Evolutionary conservation across 768 basidiomycete genomes (phyloP), one percentile per base, ranked within the genome.

Genomic region (Rhodosporidiobolus odoratus): DNA sequence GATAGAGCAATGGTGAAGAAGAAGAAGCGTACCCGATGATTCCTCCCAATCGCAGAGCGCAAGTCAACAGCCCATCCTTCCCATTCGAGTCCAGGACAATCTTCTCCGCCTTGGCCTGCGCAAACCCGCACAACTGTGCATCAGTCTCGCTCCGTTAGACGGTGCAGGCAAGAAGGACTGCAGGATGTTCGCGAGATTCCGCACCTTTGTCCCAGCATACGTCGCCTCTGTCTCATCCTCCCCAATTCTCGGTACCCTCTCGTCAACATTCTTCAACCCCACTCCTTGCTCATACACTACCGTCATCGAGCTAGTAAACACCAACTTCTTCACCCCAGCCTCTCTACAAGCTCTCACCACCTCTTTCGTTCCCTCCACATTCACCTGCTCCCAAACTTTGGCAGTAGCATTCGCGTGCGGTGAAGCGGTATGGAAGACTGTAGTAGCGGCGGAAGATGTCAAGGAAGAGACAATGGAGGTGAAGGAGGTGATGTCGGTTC

Each of bases 361-460:
- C 1, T 89, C 85, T 74, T 85, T 85, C 2, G 93, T 95, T 15
- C 93, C 95, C 35, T 90, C 88, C 12, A 98, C 91, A 78, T 98
- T 98, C 76, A 99, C 95, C 78, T 88, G 90, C 80, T 85, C 87
- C 82, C 90, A 96, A 16, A 97, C 78, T 4, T 85, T 86, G 2
- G 86, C 83, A 84, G 85, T 54, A 83, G 76, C 62, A 82, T 41
- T 35, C 4, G 68, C 58, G 17, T 84, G 21, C 86, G 90, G 73
- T 86, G 88, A 3, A 86, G 93, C 96, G 23, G 94, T 97, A 79
- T 99, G 96, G 69, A 99, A 91, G 71, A 98, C 90, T 75, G 90
- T 91, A 0, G 91, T 94, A 38, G 91, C 40, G 80, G 84, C 56
- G 65, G 89, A 90, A 83, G 87, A 89, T 77, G 82, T 82, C 58